Evolutionary conservation across 1,139 yeast species (phyloP).

Genomic region (Nakaseomyces nivariensis): DNA sequence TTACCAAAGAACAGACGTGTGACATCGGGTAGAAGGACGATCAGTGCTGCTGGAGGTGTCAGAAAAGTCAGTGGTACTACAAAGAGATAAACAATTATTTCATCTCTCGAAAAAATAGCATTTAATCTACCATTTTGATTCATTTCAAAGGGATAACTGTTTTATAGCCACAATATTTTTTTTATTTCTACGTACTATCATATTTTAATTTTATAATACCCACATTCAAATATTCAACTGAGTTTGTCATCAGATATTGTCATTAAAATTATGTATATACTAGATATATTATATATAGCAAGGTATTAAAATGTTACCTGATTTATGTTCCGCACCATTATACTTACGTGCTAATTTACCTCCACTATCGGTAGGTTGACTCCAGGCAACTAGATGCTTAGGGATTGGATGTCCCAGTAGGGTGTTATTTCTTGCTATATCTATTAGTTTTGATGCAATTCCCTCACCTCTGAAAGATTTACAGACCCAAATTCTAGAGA

Average conservation of each 20-base stretch:
- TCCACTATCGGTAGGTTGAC: constrained; percentile 30
- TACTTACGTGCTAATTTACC: constrained; percentile 26
- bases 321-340: constrained; percentile 24
- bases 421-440: constrained; percentile 22
- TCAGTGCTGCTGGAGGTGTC: constrained; percentile 26
- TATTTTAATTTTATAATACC: constrained; percentile 1
- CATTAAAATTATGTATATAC: neutral
- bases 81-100: constrained; percentile 13
- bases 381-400: constrained; percentile 26
- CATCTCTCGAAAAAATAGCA: neutral
- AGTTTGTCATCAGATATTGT: neutral
- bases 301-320: constrained; percentile 26
- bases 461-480: constrained; percentile 20
- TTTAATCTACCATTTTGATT: too few species aligned
- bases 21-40: constrained; percentile 25
- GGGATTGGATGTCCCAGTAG: constrained; percentile 14
- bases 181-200: neutral
- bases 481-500: constrained; percentile 30
- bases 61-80: constrained; percentile 27
- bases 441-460: constrained; percentile 23
- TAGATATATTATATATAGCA: constrained; percentile 19
- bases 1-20: constrained; percentile 26
- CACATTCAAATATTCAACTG: neutral
- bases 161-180: neutral
- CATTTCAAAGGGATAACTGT: neutral